Evolutionary conservation across 306 rosid species (phyloP).

Genomic region (Quercus dentata): DNA sequence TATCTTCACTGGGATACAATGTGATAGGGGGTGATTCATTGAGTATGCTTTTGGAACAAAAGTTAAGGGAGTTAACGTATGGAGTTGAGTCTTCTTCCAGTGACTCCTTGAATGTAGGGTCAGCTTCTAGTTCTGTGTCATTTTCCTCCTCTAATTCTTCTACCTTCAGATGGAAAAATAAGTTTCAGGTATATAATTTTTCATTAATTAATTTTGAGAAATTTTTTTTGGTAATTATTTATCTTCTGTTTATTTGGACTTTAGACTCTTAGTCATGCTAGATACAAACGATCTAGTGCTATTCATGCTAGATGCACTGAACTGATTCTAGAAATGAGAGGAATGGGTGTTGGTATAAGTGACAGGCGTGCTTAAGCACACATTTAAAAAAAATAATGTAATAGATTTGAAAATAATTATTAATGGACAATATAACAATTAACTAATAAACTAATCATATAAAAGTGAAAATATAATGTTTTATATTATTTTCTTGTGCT

Average conservation of each 20-base stretch:
- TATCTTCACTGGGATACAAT: constrained; percentile 71
- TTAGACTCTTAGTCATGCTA: not conserved
- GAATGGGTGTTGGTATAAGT: too few species aligned
- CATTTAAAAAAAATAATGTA: too few species aligned
- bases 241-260: not conserved
- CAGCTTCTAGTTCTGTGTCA: constrained; percentile 43
- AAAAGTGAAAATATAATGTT: too few species aligned
- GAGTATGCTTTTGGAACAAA: constrained; percentile 85
- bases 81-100: constrained; percentile 42
- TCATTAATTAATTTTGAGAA: not conserved
- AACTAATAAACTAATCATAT: too few species aligned
- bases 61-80: constrained; percentile 65
- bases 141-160: constrained; percentile 44
- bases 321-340: too few species aligned
- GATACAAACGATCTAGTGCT: not conserved
- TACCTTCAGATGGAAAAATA: constrained; percentile 42
- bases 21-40: constrained; percentile 74
- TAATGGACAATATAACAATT: too few species aligned
- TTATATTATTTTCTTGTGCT: too few species aligned
- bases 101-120: constrained; percentile 37
- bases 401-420: too few species aligned
- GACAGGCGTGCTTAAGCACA: too few species aligned
- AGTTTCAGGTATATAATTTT: constrained; percentile 56
- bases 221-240: not conserved
- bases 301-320: not conserved